Evolutionary conservation across 257 asterid genomes (phyloP).

Genomic region (Pogostemon cablin): DNA sequence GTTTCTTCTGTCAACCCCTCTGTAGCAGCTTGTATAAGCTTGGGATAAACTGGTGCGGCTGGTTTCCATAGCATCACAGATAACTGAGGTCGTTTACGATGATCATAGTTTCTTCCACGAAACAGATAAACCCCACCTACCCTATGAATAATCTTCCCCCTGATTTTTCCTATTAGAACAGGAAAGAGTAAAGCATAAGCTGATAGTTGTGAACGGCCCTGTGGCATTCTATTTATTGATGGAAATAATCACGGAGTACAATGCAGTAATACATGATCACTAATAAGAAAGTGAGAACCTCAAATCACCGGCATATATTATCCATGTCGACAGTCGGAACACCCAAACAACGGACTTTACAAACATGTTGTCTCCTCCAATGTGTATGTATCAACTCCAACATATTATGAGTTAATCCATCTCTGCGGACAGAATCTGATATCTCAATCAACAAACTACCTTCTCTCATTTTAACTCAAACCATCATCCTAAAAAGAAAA

Average conservation of each 20-base stretch:
- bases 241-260: background rate
- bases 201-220: background rate
- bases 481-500: background rate
- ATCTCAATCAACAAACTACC: slow-evolving; percentile 30
- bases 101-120: slow-evolving; percentile 51
- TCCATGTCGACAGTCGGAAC: too few species aligned
- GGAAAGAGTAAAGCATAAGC: slow-evolving; percentile 11
- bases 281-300: slow-evolving; percentile 55
- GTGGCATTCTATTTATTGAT: background rate
- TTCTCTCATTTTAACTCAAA: background rate
- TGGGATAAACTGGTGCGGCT: slow-evolving; percentile 97
- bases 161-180: slow-evolving; percentile 64
- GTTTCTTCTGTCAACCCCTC: slow-evolving; percentile 78
- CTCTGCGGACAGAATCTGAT: slow-evolving; percentile 69
- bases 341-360: too few species aligned
- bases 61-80: slow-evolving; percentile 99
- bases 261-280: background rate
- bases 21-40: slow-evolving; percentile 93
- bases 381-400: too few species aligned
- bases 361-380: too few species aligned
- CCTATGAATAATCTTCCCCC: slow-evolving; percentile 78
- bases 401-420: slow-evolving; percentile 54
- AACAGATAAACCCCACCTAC: slow-evolving; percentile 69
- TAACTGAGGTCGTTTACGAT: slow-evolving; percentile 61
- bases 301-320: slow-evolving; percentile 65